These are phyloP conservation scores for Brasilioporus rufonigricans DNA, from an alignment of 768 basidiomycete genomes.

Conservation along the genomic window DNA sequence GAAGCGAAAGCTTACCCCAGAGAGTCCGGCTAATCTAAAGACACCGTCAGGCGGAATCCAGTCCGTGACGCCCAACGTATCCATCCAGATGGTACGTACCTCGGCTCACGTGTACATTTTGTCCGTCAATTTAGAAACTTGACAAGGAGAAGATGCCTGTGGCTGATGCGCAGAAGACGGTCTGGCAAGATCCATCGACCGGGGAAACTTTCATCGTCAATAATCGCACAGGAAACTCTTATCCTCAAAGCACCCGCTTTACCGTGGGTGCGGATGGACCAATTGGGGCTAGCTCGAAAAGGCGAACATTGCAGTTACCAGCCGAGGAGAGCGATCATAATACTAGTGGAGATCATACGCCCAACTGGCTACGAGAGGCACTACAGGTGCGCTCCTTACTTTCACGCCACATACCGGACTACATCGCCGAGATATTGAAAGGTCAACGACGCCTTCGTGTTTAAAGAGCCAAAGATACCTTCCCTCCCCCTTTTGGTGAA, in stretches of 20 bases:
- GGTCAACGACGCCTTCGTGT: conserved; percentile 57
- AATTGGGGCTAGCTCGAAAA: conserved; percentile 6
- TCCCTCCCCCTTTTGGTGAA: conserved; percentile 21
- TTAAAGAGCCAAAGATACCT: conserved; percentile 48
- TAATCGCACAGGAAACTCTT: conserved; percentile 67
- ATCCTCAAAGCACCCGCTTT: conserved; percentile 30
- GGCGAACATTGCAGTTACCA: conserved; percentile 15
- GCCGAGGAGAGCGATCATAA: conserved; percentile 2
- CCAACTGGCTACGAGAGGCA: conserved; percentile 64
- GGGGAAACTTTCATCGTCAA: conserved; percentile 61
- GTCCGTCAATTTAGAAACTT: conserved; percentile 8
- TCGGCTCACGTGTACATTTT: conserved; percentile 3
- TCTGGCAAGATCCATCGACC: conserved; percentile 66
- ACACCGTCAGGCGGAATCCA: conserved; percentile 1
- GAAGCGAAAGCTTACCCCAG: conserved; percentile 42
- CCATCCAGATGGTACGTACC: conserved; percentile 22
- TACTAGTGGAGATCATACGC: conserved; percentile 32
- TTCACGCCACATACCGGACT: conserved; percentile 3
- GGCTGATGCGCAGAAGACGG: conserved; percentile 29
- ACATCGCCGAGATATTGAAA: conserved; percentile 26
- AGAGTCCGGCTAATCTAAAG: conserved; percentile 8
- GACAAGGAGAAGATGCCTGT: conserved; percentile 19
- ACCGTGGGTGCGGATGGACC: conserved; percentile 5
- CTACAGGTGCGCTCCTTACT: conserved; percentile 45
- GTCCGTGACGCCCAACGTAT: conserved; percentile 2